Percentiles rank a stretch among this genome's conserved stretches.
phyloP scores from a whole-genome alignment of 495 filamentous ascomycete genomes.

The Penicillium silybi region DNA sequence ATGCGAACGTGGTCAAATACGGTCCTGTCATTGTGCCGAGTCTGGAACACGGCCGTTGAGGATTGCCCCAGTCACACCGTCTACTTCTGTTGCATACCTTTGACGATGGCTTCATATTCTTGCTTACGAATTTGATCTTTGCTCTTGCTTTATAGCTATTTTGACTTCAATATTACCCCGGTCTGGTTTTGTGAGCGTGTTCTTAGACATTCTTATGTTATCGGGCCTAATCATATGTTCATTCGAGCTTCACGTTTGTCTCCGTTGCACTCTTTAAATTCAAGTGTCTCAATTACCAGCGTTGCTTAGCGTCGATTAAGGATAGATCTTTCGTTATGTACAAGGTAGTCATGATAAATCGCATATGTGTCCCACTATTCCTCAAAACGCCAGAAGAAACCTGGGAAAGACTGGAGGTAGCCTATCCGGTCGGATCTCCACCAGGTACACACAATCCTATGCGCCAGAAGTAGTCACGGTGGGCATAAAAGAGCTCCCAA shows the following conservation, averaged over 20 bases:
- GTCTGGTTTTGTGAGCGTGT: neutral
- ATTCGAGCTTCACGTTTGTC: neutral
- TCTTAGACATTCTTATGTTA: neutral
- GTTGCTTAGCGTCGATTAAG: neutral
- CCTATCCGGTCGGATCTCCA: conserved; percentile 55
- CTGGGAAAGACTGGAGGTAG: neutral
- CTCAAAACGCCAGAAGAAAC: neutral
- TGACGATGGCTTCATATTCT: neutral
- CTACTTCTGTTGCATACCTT: neutral
- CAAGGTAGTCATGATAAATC: too few species aligned
- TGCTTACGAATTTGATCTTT: conserved; percentile 1
- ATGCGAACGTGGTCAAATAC: conserved; percentile 83
- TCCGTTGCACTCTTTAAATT: neutral
- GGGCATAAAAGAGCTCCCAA: conserved; percentile 91
- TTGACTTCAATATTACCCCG: neutral
- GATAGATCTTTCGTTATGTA: neutral
- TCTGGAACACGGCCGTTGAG: conserved; percentile 70
- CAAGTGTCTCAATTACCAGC: neutral
- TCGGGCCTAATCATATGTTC: neutral
- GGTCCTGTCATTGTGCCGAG: conserved; percentile 93
- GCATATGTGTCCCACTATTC: neutral
- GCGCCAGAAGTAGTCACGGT: conserved; percentile 95
- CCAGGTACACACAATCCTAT: conserved; percentile 86
- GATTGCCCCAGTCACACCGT: neutral
- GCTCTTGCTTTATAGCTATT: neutral